Percentiles rank a stretch among this genome's conserved stretches.
phyloP scores from a whole-genome alignment of 163 green algal species.

The Chloroidium sp. region DNA sequence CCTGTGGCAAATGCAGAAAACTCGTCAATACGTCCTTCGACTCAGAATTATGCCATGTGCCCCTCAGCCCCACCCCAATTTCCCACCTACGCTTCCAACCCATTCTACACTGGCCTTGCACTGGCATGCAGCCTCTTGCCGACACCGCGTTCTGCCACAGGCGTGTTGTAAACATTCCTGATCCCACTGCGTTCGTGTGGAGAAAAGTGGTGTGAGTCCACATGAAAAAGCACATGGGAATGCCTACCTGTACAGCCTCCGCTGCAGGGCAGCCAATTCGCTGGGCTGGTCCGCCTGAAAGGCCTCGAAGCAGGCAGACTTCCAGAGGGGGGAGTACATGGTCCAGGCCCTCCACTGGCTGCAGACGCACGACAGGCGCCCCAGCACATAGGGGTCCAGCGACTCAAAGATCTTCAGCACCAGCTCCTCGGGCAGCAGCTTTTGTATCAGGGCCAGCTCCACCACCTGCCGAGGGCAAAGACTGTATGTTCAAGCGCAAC shows the following conservation, averaged over 20 bases:
- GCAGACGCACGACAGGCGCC: conserved; percentile 49
- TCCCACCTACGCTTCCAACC: no score
- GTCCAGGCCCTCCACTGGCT: conserved; percentile 44
- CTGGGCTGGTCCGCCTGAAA: conserved; percentile 34
- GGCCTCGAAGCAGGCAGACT: conserved; percentile 43
- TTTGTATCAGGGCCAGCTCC: conserved; percentile 59
- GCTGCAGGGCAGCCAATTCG: conserved; percentile 11
- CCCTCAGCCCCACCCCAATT: no score
- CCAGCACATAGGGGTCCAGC: conserved; percentile 47
- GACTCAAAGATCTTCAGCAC: conserved; percentile 38
- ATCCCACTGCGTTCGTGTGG: no score
- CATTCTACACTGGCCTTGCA: no score
- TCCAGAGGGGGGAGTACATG: conserved; percentile 43
- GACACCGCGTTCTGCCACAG: no score
- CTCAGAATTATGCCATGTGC: no score
- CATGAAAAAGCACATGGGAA: neutral
- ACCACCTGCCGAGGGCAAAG: neutral
- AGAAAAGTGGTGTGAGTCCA: neutral
- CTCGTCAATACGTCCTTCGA: no score
- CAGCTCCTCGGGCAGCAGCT: conserved; percentile 62
- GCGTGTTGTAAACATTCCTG: no score
- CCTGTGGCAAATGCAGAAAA: conserved; percentile 14
- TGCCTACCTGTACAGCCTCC: conserved; percentile 11
- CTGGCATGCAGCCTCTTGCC: no score
- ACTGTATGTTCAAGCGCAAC: neutral